Conservation (phyloP, 2,329 filamentous ascomycete species). For the Pseudocercospora pini-densiflorae region DNA sequence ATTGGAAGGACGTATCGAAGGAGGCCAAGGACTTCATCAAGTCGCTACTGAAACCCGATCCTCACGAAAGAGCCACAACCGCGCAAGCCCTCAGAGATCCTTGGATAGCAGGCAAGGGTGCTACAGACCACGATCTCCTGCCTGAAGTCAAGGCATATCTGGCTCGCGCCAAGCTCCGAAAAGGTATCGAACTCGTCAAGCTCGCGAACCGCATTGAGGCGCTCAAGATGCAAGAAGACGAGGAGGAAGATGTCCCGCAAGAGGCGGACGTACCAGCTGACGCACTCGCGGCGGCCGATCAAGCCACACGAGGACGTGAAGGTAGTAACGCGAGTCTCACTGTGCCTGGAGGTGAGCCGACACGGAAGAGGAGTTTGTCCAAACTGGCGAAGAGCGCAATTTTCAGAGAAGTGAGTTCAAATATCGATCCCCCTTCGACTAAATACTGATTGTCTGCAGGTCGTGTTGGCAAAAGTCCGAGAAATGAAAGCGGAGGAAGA, state of each 20-base stretch:
- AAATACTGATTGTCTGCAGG: conserved; percentile 30
- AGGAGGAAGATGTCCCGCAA: conserved; percentile 70
- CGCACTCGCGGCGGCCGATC: conserved; percentile 60
- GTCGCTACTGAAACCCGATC: conserved; percentile 76
- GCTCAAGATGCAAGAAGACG: conserved; percentile 91
- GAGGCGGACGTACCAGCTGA: conserved; percentile 66
- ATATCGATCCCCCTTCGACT: not conserved
- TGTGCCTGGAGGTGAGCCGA: conserved; percentile 31
- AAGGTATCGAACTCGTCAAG: conserved; percentile 95
- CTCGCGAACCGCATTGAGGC: conserved; percentile 93
- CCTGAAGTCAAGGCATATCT: conserved; percentile 96
- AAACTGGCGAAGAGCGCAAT: conserved; percentile 71
- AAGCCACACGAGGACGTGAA: conserved; percentile 34
- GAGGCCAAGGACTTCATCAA: conserved; percentile 96
- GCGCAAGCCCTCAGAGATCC: conserved; percentile 37
- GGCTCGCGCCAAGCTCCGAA: conserved; percentile 85
- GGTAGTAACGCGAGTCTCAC: conserved; percentile 25
- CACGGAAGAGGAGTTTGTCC: conserved; percentile 58
- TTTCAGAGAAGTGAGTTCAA: conserved; percentile 75
- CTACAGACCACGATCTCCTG: conserved; percentile 94
- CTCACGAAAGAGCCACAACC: conserved; percentile 76
- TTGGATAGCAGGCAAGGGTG: conserved; percentile 90
- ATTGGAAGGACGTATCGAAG: conserved; percentile 96
- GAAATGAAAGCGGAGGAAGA: conserved; percentile 90
- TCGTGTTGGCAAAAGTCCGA: conserved; percentile 85